Evolutionary conservation across 1,139 yeast species (phyloP).

Genomic region (Tardiomyces digboiensis): DNA sequence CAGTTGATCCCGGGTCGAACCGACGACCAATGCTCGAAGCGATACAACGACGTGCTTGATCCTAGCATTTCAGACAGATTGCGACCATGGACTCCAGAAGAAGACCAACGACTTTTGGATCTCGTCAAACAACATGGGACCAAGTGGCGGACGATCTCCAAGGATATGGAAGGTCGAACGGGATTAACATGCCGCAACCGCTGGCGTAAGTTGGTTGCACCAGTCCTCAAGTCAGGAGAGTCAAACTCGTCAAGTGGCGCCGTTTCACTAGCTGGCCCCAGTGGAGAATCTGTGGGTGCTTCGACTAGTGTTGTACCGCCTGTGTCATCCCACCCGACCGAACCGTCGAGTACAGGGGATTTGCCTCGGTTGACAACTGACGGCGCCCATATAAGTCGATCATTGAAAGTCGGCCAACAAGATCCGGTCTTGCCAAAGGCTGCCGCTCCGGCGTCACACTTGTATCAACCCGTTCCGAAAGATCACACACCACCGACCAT

Average conservation of each 20-base stretch:
- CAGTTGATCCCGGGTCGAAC: slow-evolving; percentile 72
- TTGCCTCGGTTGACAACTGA: too few relatives aligned
- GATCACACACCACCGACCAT: background rate
- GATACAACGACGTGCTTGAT: slow-evolving; percentile 83
- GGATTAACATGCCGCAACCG: slow-evolving; percentile 85
- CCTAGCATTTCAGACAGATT: slow-evolving; percentile 72
- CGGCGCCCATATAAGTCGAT: too few relatives aligned
- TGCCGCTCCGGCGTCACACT: background rate
- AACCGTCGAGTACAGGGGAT: too few relatives aligned
- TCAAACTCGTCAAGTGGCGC: too few relatives aligned
- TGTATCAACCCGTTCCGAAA: background rate
- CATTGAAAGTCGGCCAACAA: too few relatives aligned
- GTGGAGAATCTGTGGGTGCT: too few relatives aligned
- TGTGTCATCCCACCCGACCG: too few relatives aligned
- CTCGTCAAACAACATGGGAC: slow-evolving; percentile 73
- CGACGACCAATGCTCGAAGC: slow-evolving; percentile 90
- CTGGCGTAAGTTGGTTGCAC: slow-evolving; percentile 81
- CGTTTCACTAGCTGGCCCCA: too few relatives aligned
- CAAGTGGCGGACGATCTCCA: slow-evolving; percentile 79
- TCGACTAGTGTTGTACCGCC: too few relatives aligned
- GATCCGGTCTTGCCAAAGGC: too few relatives aligned
- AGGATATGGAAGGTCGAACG: slow-evolving; percentile 68
- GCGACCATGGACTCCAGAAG: slow-evolving; percentile 72
- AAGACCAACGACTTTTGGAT: slow-evolving; percentile 58
- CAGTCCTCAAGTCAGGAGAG: slow-evolving; percentile 69